These are phyloP conservation scores for Fusarium veterinarium DNA, from an alignment of 2,329 filamentous ascomycete species.

Conservation along the genomic window DNA sequence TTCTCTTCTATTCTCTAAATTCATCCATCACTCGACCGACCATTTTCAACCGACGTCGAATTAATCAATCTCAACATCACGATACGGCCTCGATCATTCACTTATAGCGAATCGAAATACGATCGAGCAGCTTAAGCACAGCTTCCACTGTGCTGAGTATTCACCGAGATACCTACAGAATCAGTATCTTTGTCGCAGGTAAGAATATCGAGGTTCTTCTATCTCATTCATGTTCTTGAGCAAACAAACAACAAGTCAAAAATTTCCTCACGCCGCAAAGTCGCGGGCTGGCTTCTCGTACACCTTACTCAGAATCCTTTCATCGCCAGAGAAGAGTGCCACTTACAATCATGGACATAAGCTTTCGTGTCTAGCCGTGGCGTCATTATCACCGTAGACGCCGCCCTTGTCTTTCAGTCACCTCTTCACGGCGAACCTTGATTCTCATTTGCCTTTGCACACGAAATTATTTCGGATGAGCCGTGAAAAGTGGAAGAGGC, in stretches of 20 bases:
- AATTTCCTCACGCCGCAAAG: background rate
- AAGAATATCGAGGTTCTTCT: background rate
- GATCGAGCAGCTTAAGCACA: background rate
- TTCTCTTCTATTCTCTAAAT: background rate
- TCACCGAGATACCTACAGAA: background rate
- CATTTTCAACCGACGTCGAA: background rate
- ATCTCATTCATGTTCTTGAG: background rate
- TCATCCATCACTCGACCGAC: background rate
- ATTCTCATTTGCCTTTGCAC: background rate
- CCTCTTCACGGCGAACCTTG: background rate
- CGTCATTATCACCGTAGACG: conserved; percentile 1
- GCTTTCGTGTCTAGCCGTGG: background rate
- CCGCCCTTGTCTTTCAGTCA: background rate
- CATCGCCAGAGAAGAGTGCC: background rate
- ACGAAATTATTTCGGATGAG: background rate
- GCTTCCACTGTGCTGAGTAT: background rate
- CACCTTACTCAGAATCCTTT: background rate
- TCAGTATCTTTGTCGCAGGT: background rate
- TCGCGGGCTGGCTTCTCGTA: background rate
- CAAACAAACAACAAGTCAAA: background rate
- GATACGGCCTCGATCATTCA: background rate
- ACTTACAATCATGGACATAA: background rate
- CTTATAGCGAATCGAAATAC: background rate
- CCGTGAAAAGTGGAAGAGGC: background rate
- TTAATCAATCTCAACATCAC: conserved; percentile 2